phyloP scores from a whole-genome alignment of 805 yeast species.

The Zygotorulaspora danielsina region DNA sequence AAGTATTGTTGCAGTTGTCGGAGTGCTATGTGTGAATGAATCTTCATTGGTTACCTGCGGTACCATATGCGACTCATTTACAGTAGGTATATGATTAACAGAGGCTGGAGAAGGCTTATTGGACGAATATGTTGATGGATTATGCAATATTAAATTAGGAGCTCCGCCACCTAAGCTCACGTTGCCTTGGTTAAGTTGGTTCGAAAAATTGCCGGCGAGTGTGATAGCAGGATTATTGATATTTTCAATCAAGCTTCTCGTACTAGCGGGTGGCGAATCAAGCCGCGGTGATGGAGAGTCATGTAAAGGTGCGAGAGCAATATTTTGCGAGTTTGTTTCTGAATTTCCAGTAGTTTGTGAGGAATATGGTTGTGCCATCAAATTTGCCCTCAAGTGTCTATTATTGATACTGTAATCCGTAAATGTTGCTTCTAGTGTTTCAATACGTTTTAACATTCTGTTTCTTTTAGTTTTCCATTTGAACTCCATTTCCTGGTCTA shows the following conservation, averaged over 20 bases:
- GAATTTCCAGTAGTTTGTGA: constrained; percentile 6
- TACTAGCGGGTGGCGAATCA: constrained; percentile 8
- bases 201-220: neutral
- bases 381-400: constrained; percentile 21
- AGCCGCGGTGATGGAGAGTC: constrained; percentile 5
- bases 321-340: constrained; percentile 1
- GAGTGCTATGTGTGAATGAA: constrained; percentile 12
- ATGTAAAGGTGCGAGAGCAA: constrained; percentile 4
- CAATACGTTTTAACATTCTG: constrained; percentile 21
- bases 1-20: constrained; percentile 21
- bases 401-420: constrained; percentile 24
- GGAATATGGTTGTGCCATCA: constrained; percentile 24
- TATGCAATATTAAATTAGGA: constrained; percentile 18
- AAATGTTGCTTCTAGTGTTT: constrained; percentile 24
- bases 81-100: constrained; percentile 5
- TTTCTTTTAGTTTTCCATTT: constrained; percentile 25
- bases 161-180: constrained; percentile 5
- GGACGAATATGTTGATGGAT: constrained; percentile 18
- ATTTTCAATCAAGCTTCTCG: constrained; percentile 8
- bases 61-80: constrained; percentile 6
- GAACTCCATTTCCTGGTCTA: constrained; percentile 26
- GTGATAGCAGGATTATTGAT: constrained; percentile 3
- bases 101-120: constrained; percentile 9
- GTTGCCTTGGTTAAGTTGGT: neutral
- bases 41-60: constrained; percentile 6